Conservation (phyloP, 495 filamentous ascomycete genomes). For the Jackrogersella minutella region DNA sequence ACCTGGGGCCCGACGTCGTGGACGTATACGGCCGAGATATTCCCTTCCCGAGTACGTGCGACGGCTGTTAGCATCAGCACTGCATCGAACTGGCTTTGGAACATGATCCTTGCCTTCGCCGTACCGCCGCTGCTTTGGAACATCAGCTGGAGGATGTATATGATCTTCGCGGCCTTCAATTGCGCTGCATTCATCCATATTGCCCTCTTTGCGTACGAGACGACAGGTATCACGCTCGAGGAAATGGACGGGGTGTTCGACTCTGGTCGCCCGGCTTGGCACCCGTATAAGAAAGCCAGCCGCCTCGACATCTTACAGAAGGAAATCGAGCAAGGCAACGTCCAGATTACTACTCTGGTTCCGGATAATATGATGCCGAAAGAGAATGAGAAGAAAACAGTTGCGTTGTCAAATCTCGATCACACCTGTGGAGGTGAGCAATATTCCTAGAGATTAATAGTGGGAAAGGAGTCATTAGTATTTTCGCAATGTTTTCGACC, state of each 20-base stretch:
- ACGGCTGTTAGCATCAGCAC: constrained; percentile 72
- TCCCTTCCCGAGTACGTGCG: constrained; percentile 74
- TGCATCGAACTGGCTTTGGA: constrained; percentile 76
- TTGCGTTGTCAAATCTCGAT: not conserved
- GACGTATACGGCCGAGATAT: constrained; percentile 83
- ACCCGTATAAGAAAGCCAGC: constrained; percentile 49
- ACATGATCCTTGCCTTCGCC: constrained; percentile 70
- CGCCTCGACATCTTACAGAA: constrained; percentile 58
- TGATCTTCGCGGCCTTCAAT: constrained; percentile 76
- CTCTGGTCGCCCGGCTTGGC: constrained; percentile 61
- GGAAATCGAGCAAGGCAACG: constrained; percentile 61
- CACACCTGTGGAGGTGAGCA: too few relatives aligned
- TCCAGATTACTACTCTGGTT: constrained; percentile 15
- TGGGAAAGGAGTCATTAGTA: too few relatives aligned
- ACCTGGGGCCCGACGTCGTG: constrained; percentile 83
- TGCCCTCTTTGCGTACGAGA: constrained; percentile 76
- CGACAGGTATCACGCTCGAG: constrained; percentile 79
- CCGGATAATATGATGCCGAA: not conserved
- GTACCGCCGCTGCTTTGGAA: constrained; percentile 65
- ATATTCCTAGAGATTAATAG: too few relatives aligned
- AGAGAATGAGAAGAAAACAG: not conserved
- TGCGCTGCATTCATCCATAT: constrained; percentile 74
- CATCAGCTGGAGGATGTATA: constrained; percentile 67
- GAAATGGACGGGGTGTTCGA: constrained; percentile 70
- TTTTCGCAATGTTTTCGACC: not conserved